Conservation (phyloP, 2,329 filamentous ascomycete species). For the Lithohypha guttulata region DNA sequence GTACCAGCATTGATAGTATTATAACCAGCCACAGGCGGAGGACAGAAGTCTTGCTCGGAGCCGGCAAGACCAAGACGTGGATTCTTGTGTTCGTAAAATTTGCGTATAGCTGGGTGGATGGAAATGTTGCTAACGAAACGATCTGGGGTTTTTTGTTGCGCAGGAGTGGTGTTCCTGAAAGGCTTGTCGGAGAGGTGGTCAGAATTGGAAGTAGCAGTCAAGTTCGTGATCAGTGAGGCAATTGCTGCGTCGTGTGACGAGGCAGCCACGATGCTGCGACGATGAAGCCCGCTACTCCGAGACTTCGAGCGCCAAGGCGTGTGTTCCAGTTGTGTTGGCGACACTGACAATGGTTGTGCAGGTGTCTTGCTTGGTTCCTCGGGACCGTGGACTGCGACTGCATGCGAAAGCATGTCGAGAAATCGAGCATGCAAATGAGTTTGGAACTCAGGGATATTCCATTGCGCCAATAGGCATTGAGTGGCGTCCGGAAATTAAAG, state of each 20-base stretch:
- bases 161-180: slow-evolving; percentile 38
- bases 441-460: not conserved
- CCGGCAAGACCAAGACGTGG: not conserved
- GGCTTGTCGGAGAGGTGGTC: slow-evolving; percentile 21
- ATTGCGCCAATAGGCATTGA: no score
- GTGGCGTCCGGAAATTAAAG: slow-evolving; percentile 1
- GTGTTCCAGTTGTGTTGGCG: not conserved
- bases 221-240: slow-evolving; percentile 51
- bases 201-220: slow-evolving; percentile 48
- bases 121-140: not conserved
- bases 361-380: not conserved
- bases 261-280: slow-evolving; percentile 4
- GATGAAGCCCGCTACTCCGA: slow-evolving; percentile 2
- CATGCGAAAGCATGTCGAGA: slow-evolving; percentile 2
- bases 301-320: slow-evolving; percentile 1
- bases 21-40: slow-evolving; percentile 8
- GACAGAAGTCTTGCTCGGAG: slow-evolving; percentile 4
- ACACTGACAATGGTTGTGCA: not conserved
- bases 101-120: not conserved
- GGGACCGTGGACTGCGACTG: not conserved
- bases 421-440: not conserved
- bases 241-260: slow-evolving; percentile 31
- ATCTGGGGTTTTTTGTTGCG: not conserved
- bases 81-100: not conserved
- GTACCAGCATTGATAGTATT: slow-evolving; percentile 5